Base-by-base conservation (phyloP, 257 asterid genomes). In the Haberlea rhodopensis region DNA sequence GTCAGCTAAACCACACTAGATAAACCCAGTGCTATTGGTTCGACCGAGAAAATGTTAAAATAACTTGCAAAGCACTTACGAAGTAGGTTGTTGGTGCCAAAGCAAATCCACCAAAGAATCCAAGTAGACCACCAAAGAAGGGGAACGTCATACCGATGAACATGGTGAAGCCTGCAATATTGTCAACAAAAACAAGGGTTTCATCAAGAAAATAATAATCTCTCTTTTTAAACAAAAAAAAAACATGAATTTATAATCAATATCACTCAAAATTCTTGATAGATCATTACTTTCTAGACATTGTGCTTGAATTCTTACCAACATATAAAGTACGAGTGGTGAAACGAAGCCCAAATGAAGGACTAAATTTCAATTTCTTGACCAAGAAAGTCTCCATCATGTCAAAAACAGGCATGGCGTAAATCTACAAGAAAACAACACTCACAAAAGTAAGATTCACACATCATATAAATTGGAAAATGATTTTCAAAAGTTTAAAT, bases 91-190 rank as follows among this genome's bases (percentile, higher is more conserved):
- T 90, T 6, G 95, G 97, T 22, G 91, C 95, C 75, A 87, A 77
- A 54, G 90, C 96, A 53, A 90, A 82, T 57, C 97, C 97, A 58
- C 97, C 97, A 54, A 90, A 87, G 80, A 90, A 90, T 62, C 96
- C 95, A 69, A 90, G 84, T 53, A 87, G 75, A 7, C 85, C 97
- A 48, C 95, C 94, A 64, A 90, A 90, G 83, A 90, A 90, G 8
- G 97, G 97, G 66, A 90, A 64, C 40, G 87, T 78, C 79, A 87
- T 82, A 49, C 76, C 97, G 56, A 84, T 8, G 46, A 87, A 70
- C 90, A 84, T 80, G 0, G 97, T 90, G n/a, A 85, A 0, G 7
- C 37, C 95, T 88, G 71, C 76, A 62, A 46, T 0, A 6, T 43
- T 48, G 40, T 27, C 8, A 56, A 27, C 10, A n/a, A 29, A 32